Evolutionary conservation across 257 asterid species (phyloP), one percentile per base, ranked within the genome.

Genomic region (Scutellaria baicalensis): DNA sequence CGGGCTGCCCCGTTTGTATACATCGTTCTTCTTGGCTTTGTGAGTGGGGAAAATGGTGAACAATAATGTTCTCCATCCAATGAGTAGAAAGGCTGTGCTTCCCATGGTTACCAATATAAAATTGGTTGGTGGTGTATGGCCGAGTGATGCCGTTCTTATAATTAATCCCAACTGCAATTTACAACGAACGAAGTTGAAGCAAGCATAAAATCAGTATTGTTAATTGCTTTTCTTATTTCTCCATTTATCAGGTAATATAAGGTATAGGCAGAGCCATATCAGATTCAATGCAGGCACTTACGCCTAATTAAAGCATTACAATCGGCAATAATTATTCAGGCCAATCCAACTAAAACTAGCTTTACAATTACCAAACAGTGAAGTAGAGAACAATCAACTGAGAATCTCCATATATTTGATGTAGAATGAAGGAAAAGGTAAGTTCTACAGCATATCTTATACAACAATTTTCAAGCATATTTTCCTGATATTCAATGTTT

Each of bases 61-160:
- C 45, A 91, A 51, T 45, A 91, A 75, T 1, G 95, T 78, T 74
- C 99, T 80, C 97, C 97, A 89, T 50, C 96, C 97, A 59, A 93
- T 74, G 39, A 93, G 94, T 64, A 93, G 63, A 39, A 86, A 74
- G 27, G 88, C 96, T 1, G 99, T 93, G 86, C 95, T 93, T 69
- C 94, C 97, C 96, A 91, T 84, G 42, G 99, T 87, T 51, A 87
- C 95, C 45, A 86, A 58, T 7, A 89, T 74, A 72, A 89, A 93
- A 79, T 82, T 87, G 66, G 76, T 79, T 10, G 95, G 88, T 16
- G 95, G 99, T 43, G 76, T 42, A 68, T 91, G 96, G 4, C 99
- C 95, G 13, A 79, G 80, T 10, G 89, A 27, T 27, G 65, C 61
- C 12, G 92, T 74, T 74, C 97, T 82, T 83, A 91, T 78, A 23